A percentile compares a stretch with the other conserved stretches of the same genome.
Conservation (phyloP, 2,329 filamentous ascomycete genomes). For the Colletotrichum nymphaeae region DNA sequence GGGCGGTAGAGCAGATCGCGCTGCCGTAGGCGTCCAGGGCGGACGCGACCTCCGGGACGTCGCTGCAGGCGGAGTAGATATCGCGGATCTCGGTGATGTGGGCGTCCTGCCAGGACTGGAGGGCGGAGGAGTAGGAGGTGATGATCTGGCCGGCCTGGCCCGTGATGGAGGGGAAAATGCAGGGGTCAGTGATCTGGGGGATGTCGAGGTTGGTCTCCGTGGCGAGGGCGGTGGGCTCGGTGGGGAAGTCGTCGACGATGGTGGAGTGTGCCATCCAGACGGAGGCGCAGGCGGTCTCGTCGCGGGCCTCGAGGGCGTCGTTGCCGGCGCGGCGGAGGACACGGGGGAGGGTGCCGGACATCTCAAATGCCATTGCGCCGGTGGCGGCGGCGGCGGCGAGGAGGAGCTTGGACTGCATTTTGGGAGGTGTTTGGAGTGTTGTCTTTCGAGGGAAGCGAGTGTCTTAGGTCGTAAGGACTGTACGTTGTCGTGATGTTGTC, state of each 20-base stretch:
- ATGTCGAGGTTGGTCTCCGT: constrained; percentile 37
- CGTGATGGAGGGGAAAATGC: constrained; percentile 42
- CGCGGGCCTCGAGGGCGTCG: constrained; percentile 18
- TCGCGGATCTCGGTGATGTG: constrained; percentile 37
- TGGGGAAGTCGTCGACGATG: constrained; percentile 35
- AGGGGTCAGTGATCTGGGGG: constrained; percentile 36
- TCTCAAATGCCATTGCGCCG: constrained; percentile 20
- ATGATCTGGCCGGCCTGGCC: constrained; percentile 40
- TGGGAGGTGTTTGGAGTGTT: background rate
- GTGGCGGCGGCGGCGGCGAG: constrained; percentile 12
- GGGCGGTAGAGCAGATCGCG: constrained; percentile 19
- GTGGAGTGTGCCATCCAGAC: constrained; percentile 33
- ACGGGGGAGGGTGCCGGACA: constrained; percentile 19
- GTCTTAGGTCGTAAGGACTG: background rate
- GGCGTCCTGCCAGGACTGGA: constrained; percentile 41
- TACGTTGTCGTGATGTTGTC: background rate
- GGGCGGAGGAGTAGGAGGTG: constrained; percentile 38
- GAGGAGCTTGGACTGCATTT: constrained; percentile 32
- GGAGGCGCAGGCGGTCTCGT: constrained; percentile 21
- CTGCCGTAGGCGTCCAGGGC: background rate
- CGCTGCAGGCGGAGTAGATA: constrained; percentile 40
- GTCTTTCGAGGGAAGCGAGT: background rate
- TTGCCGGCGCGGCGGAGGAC: constrained; percentile 13
- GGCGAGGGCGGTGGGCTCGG: constrained; percentile 36
- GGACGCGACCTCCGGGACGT: constrained; percentile 38